Percentiles rank a stretch among this genome's conserved stretches.
phyloP scores from a whole-genome alignment of 257 asterid genomes.

The Primulina eburnea region DNA sequence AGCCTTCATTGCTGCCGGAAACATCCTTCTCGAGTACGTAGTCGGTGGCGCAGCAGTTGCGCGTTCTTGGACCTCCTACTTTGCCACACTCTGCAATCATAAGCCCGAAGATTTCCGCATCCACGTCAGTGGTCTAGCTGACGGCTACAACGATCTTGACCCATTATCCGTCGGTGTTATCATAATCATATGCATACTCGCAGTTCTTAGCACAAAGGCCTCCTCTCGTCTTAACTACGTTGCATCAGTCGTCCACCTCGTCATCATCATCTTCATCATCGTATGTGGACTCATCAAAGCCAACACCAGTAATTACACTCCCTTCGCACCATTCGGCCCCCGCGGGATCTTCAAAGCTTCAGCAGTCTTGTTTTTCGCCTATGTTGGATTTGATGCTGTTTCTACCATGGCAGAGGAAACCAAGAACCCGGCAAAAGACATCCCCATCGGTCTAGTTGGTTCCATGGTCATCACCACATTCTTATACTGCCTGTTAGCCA shows the following conservation, averaged over 20 bases:
- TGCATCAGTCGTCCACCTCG: conserved; percentile 50
- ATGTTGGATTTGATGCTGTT: conserved; percentile 73
- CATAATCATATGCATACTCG: conserved; percentile 31
- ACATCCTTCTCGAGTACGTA: conserved; percentile 69
- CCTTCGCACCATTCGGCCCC: conserved; percentile 45
- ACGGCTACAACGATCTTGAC: conserved; percentile 65
- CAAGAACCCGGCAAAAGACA: conserved; percentile 54
- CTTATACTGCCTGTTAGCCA: conserved; percentile 54
- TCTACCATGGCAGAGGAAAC: conserved; percentile 77
- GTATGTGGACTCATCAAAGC: conserved; percentile 50
- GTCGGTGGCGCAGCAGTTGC: conserved; percentile 85
- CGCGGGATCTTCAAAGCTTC: conserved; percentile 67
- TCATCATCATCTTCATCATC: conserved; percentile 53
- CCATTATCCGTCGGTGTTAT: conserved; percentile 64
- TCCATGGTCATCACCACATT: conserved; percentile 58
- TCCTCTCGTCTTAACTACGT: conserved; percentile 59
- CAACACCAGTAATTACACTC: conserved; percentile 38
- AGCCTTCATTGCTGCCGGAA: conserved; percentile 86
- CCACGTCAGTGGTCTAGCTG: conserved; percentile 30
- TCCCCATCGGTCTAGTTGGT: conserved; percentile 70
- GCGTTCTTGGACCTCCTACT: conserved; percentile 88
- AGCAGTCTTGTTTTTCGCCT: conserved; percentile 59
- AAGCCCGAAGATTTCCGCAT: conserved; percentile 47
- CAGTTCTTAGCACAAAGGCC: conserved; percentile 59
- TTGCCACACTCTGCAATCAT: conserved; percentile 60